Percentiles rank a stretch among this genome's conserved stretches.
These are phyloP conservation scores for Loxodes magnus DNA, from an alignment of 73 alveolate species.

Conservation along the genomic window DNA sequence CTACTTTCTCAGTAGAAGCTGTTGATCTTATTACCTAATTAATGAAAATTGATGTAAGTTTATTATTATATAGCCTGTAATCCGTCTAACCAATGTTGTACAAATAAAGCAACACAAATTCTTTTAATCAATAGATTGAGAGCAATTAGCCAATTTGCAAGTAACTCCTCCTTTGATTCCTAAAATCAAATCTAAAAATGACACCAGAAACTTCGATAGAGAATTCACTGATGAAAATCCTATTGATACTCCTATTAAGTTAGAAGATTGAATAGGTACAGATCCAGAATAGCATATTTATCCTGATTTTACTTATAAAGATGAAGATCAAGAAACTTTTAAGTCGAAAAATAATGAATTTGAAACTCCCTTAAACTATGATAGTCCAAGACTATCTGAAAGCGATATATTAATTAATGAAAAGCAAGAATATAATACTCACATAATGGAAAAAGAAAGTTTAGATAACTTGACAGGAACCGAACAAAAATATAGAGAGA, in stretches of 20 bases:
- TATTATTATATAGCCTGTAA: conserved; percentile 22
- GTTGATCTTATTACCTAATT: conserved; percentile 18
- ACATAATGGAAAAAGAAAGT: too few species aligned
- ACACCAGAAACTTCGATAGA: conserved; percentile 38
- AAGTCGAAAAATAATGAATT: too few species aligned
- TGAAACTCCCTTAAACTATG: too few species aligned
- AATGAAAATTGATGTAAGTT: conserved; percentile 16
- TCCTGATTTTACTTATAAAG: too few species aligned
- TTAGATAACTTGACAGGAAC: too few species aligned
- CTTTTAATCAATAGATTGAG: conserved; percentile 73
- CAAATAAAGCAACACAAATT: conserved; percentile 67
- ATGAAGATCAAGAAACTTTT: too few species aligned
- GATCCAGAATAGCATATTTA: too few species aligned
- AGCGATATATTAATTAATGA: too few species aligned
- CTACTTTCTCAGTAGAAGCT: conserved; percentile 28
- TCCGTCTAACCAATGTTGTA: conserved; percentile 22
- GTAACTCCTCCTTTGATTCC: conserved; percentile 66
- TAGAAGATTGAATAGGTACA: too few species aligned
- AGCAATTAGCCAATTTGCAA: conserved; percentile 22
- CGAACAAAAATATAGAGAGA: too few species aligned
- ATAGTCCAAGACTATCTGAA: too few species aligned
- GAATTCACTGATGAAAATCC: conserved; percentile 16
- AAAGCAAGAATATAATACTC: too few species aligned
- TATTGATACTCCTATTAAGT: conserved; percentile 8
- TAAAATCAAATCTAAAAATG: conserved; percentile 22